These are phyloP conservation scores for Scutellaria barbata DNA, from an alignment of 257 asterid genomes.

Conservation along the genomic window DNA sequence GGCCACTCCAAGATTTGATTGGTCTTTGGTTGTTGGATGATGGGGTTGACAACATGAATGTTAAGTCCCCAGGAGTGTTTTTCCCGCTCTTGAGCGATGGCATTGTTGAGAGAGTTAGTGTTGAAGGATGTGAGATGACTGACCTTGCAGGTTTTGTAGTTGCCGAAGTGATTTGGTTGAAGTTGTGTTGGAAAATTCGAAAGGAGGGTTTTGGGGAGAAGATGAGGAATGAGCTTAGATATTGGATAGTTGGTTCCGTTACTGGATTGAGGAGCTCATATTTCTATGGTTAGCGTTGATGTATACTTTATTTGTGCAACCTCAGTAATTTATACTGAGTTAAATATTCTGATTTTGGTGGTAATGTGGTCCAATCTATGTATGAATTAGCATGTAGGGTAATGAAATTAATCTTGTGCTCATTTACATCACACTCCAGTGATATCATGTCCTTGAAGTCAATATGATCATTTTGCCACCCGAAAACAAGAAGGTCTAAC, in stretches of 20 bases:
- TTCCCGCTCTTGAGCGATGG: constrained; percentile 60
- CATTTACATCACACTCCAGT: no score
- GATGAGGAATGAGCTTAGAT: constrained; percentile 49
- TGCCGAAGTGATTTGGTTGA: constrained; percentile 62
- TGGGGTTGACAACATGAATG: constrained; percentile 30
- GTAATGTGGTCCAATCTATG: not conserved
- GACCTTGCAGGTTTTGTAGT: constrained; percentile 65
- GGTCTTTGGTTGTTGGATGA: constrained; percentile 54
- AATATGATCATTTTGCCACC: no score
- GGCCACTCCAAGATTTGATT: constrained; percentile 55
- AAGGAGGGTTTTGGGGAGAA: constrained; percentile 54
- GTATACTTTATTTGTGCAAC: constrained; percentile 26
- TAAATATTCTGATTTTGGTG: not conserved
- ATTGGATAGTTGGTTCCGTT: constrained; percentile 64
- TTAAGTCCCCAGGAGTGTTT: constrained; percentile 45
- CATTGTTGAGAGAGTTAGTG: constrained; percentile 37
- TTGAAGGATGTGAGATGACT: constrained; percentile 46
- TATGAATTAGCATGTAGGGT: no score
- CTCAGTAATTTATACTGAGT: constrained; percentile 2
- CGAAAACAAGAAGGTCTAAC: no score
- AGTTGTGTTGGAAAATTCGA: constrained; percentile 54
- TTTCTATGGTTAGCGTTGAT: constrained; percentile 58
- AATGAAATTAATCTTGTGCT: no score
- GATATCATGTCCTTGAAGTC: no score
- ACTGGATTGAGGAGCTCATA: constrained; percentile 52